Base-by-base conservation (phyloP, 805 yeast genomes). In the Candida berthetii region DNA sequence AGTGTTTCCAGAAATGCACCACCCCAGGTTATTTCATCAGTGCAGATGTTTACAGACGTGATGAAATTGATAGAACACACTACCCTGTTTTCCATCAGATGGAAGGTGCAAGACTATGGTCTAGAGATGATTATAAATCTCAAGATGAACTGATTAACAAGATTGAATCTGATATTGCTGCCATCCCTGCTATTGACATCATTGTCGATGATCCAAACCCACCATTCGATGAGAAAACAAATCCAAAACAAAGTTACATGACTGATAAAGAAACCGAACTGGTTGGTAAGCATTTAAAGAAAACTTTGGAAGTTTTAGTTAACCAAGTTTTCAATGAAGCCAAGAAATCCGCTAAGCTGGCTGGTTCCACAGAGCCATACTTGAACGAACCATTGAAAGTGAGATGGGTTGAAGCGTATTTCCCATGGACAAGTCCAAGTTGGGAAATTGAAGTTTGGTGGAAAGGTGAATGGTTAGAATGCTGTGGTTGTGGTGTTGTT, bases 401-500 rank as follows among this genome's bases (percentile, higher is more conserved):
- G 16, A 74, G 98, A 51, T 93, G 99, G 99, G 84, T 89, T 28
- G 95, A 87, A 54, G 95, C 93, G 0, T 87, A 81, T 55, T 93
- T 93, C 68, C 99, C 99, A 3, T 93, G 98, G 97, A 93, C 99
- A 3, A 80, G 96, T 1, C 99, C 99, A 3, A 85, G 96, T 35
- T 93, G 96, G 95, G 97, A 93, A 57, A 88, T 95, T 50, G 99
- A 93, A 64, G 96, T 93, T 4, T 89, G 95, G 90, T 93, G 98
- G 97, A 86, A 89, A 58, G 95, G 93, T 40, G 95, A 90, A 51
- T 93, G 99, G 99, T 71, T 93, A 29, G 99, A 93, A 65, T 81
- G 96, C 58, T 87, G 96, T 55, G 99, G 99, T 0, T 87, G 96
- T 64, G 99, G 99, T 20, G 72, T 91, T 31, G 96, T 89, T 7